These are phyloP conservation scores for Lippia alba DNA, from an alignment of 305 asterid genomes.

Conservation along the genomic window DNA sequence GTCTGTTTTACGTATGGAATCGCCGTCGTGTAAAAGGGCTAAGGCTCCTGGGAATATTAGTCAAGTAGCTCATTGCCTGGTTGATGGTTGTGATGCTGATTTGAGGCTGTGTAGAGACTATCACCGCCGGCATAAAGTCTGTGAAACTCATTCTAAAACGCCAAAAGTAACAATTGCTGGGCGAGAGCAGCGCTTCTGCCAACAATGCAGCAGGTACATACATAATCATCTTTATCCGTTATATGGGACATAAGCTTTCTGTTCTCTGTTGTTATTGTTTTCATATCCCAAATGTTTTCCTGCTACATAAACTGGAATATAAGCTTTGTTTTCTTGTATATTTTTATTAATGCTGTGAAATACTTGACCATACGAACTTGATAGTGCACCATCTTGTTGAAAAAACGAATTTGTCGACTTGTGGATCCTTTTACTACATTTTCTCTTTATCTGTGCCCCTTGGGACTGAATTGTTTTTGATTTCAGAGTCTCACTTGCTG, in stretches of 20 bases:
- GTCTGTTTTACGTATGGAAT: conserved; percentile 42
- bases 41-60: conserved; percentile 57
- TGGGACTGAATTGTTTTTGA: no score
- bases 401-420: not conserved
- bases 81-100: conserved; percentile 85
- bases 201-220: conserved; percentile 90
- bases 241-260: no score
- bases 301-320: not conserved
- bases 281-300: no score
- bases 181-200: conserved; percentile 86
- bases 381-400: not conserved
- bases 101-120: conserved; percentile 83
- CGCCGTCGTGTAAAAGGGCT: conserved; percentile 76
- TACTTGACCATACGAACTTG: not conserved
- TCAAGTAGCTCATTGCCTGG: conserved; percentile 74
- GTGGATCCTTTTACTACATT: not conserved
- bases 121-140: conserved; percentile 90
- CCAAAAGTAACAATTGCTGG: conserved; percentile 73
- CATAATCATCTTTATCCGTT: not conserved
- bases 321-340: not conserved
- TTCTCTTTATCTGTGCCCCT: not conserved
- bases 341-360: not conserved
- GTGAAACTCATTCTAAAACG: conserved; percentile 83
- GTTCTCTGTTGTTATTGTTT: no score
- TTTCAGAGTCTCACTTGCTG: no score